A percentile compares a stretch with the other conserved stretches of the same genome.
Conservation (phyloP, 805 yeast genomes). For the Spathaspora hagerdaliae region DNA sequence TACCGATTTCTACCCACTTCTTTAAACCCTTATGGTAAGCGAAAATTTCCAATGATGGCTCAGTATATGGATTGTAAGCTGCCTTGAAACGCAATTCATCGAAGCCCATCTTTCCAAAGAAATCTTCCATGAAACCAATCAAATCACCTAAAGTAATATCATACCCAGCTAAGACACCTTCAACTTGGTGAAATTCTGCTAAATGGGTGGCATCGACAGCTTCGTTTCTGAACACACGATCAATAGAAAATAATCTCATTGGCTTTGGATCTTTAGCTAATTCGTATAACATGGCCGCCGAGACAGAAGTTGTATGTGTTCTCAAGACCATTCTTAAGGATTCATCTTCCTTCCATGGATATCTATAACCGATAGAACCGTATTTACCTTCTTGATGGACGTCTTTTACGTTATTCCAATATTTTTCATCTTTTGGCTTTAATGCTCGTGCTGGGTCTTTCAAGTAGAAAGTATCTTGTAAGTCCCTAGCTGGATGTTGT, state of each 20-base stretch:
- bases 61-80: conserved; percentile 98
- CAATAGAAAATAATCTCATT: conserved; percentile 88
- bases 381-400: conserved; percentile 89
- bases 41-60: conserved; percentile 95
- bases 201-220: conserved; percentile 99
- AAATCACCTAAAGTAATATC: conserved; percentile 91
- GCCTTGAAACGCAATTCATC: conserved; percentile 94
- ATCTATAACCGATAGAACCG: conserved; percentile 97
- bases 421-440: conserved; percentile 75
- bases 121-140: conserved; percentile 97
- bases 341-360: conserved; percentile 94
- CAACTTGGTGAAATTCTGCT: conserved; percentile 99
- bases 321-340: conserved; percentile 88
- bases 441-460: conserved; percentile 86
- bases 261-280: conserved; percentile 89
- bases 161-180: conserved; percentile 97
- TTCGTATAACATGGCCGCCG: conserved; percentile 80
- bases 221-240: conserved; percentile 98
- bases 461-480: conserved; percentile 96
- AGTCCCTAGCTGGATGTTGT: conserved; percentile 99
- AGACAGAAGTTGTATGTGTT: conserved; percentile 96
- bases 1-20: conserved; percentile 99
- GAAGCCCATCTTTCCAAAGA: conserved; percentile 97
- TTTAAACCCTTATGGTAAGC: conserved; percentile 93
- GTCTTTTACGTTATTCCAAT: conserved; percentile 70